These are phyloP conservation scores for Aurantiochytrium sp. DNA, from an alignment of 108 stramenopile genomes.

Conservation along the genomic window DNA sequence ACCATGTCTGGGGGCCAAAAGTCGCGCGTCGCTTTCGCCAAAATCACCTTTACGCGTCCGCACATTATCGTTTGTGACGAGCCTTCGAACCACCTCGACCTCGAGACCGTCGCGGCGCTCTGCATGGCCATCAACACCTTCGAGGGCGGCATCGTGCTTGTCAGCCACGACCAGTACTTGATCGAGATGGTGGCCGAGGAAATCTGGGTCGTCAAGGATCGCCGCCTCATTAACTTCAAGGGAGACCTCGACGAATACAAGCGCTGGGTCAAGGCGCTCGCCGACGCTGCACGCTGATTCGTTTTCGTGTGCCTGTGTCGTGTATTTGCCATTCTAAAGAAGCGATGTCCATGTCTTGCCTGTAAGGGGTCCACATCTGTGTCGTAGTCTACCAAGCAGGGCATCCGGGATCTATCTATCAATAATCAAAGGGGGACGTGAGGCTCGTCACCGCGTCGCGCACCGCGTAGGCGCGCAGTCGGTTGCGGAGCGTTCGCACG, in stretches of 20 bases:
- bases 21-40: slow-evolving; percentile 88
- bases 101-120: slow-evolving; percentile 79
- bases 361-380: no score
- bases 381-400: no score
- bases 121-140: slow-evolving; percentile 73
- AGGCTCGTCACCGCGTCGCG: not conserved
- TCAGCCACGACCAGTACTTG: slow-evolving; percentile 81
- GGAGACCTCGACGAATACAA: slow-evolving; percentile 76
- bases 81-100: slow-evolving; percentile 84
- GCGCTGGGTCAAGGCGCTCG: not conserved
- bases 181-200: slow-evolving; percentile 72
- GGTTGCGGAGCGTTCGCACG: not conserved
- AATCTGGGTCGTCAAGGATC: slow-evolving; percentile 72
- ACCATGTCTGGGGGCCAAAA: slow-evolving; percentile 91
- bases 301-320: no score
- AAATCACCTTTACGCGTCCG: slow-evolving; percentile 81
- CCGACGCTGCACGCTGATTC: not conserved
- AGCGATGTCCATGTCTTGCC: no score
- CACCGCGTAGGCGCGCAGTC: not conserved
- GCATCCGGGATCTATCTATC: no score
- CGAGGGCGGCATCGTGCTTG: slow-evolving; percentile 71
- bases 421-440: no score
- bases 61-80: slow-evolving; percentile 96
- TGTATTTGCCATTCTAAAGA: no score
- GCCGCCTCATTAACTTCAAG: slow-evolving; percentile 53